Percentiles rank a stretch among this genome's conserved stretches.
Conservation (phyloP, 495 filamentous ascomycete species). For the Penicilliopsis zonata region DNA sequence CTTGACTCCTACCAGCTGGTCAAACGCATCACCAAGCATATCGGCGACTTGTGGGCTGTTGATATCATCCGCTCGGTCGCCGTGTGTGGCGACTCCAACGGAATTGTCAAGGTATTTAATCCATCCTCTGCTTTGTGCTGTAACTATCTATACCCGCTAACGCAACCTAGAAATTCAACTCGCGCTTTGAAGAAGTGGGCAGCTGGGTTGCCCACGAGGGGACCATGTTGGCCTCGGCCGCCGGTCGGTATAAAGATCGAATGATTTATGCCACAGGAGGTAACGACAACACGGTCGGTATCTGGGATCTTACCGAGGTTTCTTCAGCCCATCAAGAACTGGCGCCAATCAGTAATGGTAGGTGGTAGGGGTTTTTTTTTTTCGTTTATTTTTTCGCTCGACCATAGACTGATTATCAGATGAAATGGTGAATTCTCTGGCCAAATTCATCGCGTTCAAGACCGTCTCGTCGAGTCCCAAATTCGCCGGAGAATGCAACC, state of each 20-base stretch:
- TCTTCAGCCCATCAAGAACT: slow-evolving; percentile 26
- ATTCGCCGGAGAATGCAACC: slow-evolving; percentile 79
- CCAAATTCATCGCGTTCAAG: slow-evolving; percentile 76
- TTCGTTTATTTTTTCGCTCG: slow-evolving; percentile 4
- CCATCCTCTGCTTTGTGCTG: slow-evolving; percentile 1
- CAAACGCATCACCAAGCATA: slow-evolving; percentile 66
- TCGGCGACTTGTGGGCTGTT: slow-evolving; percentile 75
- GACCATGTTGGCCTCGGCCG: slow-evolving; percentile 76
- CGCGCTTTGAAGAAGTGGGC: slow-evolving; percentile 72
- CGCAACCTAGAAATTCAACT: slow-evolving; percentile 58
- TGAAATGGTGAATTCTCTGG: slow-evolving; percentile 70
- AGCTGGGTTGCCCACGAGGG: slow-evolving; percentile 80
- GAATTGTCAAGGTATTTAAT: slow-evolving; percentile 57
- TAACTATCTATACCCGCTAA: slow-evolving; percentile 3
- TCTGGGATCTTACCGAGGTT: slow-evolving; percentile 70
- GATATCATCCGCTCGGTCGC: slow-evolving; percentile 72
- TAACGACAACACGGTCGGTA: slow-evolving; percentile 75
- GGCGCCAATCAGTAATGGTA: slow-evolving; percentile 49
- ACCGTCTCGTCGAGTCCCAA: slow-evolving; percentile 79
- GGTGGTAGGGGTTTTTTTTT: too few species aligned
- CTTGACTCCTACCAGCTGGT: slow-evolving; percentile 87
- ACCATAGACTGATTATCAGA: slow-evolving; percentile 30
- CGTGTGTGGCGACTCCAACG: slow-evolving; percentile 72
- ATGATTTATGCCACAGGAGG: slow-evolving; percentile 86
- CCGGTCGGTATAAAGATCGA: slow-evolving; percentile 51